Evolutionary conservation across 305 asterid species (phyloP), one percentile per base, ranked within the genome.

Genomic region (Plantago rigida): DNA sequence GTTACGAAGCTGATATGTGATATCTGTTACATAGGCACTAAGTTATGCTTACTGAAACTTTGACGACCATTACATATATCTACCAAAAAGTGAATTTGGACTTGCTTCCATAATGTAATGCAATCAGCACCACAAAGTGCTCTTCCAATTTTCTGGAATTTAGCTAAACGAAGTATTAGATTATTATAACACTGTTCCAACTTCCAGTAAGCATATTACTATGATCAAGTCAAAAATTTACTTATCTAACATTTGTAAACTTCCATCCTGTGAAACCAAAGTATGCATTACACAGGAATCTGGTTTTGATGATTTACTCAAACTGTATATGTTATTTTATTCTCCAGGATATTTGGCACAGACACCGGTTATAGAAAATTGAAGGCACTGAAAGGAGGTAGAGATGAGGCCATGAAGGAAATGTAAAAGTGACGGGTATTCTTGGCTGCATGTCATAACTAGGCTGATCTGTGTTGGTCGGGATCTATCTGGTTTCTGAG

Each of bases 291-390:
- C 9, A 36, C 10, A 3, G 7, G 39, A 3, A 31, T 31, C 7
- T 31, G 7, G 1, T 4, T 31, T 3, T 36, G 13, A 19, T 51
- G 13, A 19, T 51, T 19, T 34, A 28, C 19, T 7, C 9, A 28
- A 28, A 53, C 42, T 28, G 44, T 0, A 36, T 4, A 7, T 36
- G 44, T 36, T 36, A 6, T 36, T 6, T 36, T 36, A 14, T 3
- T 44, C 42, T 64, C 53, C 65, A 87, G 95, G 95, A 72, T 87
- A 75, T 87, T 87, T 60, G 95, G 91, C 60, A 84, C 95, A 1
- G 95, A 87, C 66, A 69, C 79, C 64, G 94, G 95, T 61, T 87
- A 81, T 69, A 76, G 94, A 76, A 87, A 81, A 74, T 70, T 87
- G 82, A 84, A 81, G 73, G 87, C 74, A 12, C 77, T 85, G 73